Evolutionary conservation across 495 filamentous ascomycete genomes (phyloP), one percentile per base, ranked within the genome.

Genomic region (Penicillium chermesinum): DNA sequence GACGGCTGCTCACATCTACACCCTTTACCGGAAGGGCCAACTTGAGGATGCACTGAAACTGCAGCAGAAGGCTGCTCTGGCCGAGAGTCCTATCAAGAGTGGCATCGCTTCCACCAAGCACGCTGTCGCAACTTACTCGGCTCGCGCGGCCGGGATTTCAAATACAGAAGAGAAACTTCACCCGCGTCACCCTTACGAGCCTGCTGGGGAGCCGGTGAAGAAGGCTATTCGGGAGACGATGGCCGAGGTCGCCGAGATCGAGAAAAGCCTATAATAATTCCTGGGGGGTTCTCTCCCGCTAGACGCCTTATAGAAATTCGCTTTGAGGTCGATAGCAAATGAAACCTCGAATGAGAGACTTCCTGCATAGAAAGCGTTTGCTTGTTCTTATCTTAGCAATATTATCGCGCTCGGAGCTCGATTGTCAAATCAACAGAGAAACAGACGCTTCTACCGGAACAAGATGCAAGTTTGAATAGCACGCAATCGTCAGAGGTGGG

Each of bases 1-100:
- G 44, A 6, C 80, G 84, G 61, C 74, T 84, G 0, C 69, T 86
- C 33, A 82, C 80, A 67, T 87, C n/a, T 73, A 87, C 45, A 70
- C 81, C 22, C 71, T 89, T 9, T 91, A 80, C 66, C 66, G 72
- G 40, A 65, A 69, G 15, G 87, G 86, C 16, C 75, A 84, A 54
- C 51, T 78, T 16, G 69, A 75, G 8, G 81, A 88, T 58, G 87
- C 88, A 0, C 69, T 77, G 57, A 77, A 75, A 49, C 67, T 91
- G 64, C 88, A 93, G 66, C 79, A 81, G 13, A 66, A 87, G 36
- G 76, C 91, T 6, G 84, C 87, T 12, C 66, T 81, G 44, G 88
- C 85, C 14, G 88, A 94, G 70, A 91, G 86, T 80, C 80, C 81
- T 3, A 85, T 83, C 42, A 93, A 91, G 59, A 80, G 89, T 50